Evolutionary conservation across 176 grass and related monocot species (phyloP), one percentile per base, ranked within the genome.

Genomic region (Tuctoria greenei): DNA sequence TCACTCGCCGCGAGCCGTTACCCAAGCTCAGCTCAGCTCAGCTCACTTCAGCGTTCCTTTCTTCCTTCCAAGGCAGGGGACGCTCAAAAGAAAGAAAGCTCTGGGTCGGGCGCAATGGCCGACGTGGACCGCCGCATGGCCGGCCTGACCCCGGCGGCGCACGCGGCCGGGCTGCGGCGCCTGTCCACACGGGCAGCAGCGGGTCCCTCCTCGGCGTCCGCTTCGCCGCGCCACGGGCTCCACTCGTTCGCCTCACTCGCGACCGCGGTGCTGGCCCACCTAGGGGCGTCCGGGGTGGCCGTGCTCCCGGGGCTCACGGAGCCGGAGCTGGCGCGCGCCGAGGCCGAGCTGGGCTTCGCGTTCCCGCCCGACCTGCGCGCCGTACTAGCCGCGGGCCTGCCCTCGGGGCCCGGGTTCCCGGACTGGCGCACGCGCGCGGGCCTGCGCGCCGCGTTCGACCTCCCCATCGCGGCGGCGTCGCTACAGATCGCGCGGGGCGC

Each of bases 301-400:
- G 27, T 91, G 36, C 72, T 59, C 5, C 86, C 86, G 0, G 92
- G 86, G 0, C 86, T 95, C 63, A 82, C 88, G 11, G 92, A 91
- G 42, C 20, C 52, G 0, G 86, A 91, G 76, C 86, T 95, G 15
- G 40, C 72, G 11, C 86, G 84, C n/a, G 72, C 83, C 55, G 92
- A 95, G 68, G 88, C 88, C 27, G 76, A 85, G 61, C 7, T 89
- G 1, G 83, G 88, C 0, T 91, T 91, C 83, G 79, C 68, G 10
- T 95, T 95, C 79, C 92, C 88, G 17, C 92, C 92, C 8, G 92
- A 95, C 83, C 86, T 95, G 51, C 92, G 88, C n/a, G 88, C 88
- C 2, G 71, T 95, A 0, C 88, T 95, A 25, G 84, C 86, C 12
- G 69, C 81, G 7, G 88, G 82, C 7, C 69, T 95, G 0, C 92